These are phyloP conservation scores for Neurospora crassa DNA, from an alignment of 2,329 filamentous ascomycete genomes.

Conservation along the genomic window DNA sequence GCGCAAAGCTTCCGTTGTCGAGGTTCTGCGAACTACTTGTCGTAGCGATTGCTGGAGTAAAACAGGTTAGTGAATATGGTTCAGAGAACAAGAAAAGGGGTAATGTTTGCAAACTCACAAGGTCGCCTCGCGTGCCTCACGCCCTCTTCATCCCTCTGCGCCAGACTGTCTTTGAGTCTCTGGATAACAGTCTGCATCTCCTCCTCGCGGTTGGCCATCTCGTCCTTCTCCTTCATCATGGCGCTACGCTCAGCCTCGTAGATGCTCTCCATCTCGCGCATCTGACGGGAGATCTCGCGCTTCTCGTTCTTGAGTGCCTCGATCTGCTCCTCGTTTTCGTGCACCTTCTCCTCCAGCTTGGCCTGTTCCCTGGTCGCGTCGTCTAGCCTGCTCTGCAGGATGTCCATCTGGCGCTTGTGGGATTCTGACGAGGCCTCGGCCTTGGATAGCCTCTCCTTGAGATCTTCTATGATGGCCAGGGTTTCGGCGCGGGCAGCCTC, in stretches of 20 bases:
- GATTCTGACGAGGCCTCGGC: slow-evolving; percentile 71
- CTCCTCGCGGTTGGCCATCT: slow-evolving; percentile 73
- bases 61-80: slow-evolving; percentile 6
- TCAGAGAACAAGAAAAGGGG: background rate
- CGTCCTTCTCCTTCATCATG: slow-evolving; percentile 86
- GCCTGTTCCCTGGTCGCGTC: slow-evolving; percentile 75
- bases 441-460: slow-evolving; percentile 73
- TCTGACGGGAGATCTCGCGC: slow-evolving; percentile 71
- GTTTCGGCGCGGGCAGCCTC: slow-evolving; percentile 73
- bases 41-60: slow-evolving; percentile 29
- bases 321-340: slow-evolving; percentile 77
- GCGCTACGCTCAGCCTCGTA: slow-evolving; percentile 85
- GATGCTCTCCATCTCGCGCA: slow-evolving; percentile 83
- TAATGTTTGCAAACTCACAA: slow-evolving; percentile 32
- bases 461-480: slow-evolving; percentile 68
- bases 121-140: slow-evolving; percentile 44
- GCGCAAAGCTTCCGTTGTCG: slow-evolving; percentile 73
- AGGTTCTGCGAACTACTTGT: slow-evolving; percentile 51
- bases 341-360: slow-evolving; percentile 76
- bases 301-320: slow-evolving; percentile 78
- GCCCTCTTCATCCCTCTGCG: slow-evolving; percentile 60
- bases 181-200: slow-evolving; percentile 87
- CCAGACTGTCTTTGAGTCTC: slow-evolving; percentile 79
- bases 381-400: slow-evolving; percentile 77
- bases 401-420: slow-evolving; percentile 73